A percentile compares a stretch with the other conserved stretches of the same genome.
Evolutionary conservation across 306 rosid genomes (phyloP).

Genomic region (Purshia tridentata): DNA sequence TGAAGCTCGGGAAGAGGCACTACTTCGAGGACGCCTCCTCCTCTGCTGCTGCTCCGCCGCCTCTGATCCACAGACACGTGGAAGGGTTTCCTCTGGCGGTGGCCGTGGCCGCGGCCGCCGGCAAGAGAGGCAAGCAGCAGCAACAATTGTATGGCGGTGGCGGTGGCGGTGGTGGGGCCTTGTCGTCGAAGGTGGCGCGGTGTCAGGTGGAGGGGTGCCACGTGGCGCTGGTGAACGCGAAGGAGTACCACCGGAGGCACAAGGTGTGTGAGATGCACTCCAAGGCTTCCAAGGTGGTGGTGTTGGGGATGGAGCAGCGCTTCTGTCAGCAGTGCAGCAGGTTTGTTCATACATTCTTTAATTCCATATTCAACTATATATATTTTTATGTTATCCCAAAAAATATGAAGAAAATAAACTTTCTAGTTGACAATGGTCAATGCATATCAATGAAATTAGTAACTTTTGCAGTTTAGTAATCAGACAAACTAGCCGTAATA

Average conservation of each 20-base stretch:
- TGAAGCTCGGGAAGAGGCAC: slow-evolving; percentile 92
- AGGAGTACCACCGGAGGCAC: slow-evolving; percentile 94
- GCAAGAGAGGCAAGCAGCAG: slow-evolving; percentile 46
- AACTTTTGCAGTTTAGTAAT: too few relatives aligned
- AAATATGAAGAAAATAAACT: too few relatives aligned
- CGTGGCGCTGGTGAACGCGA: slow-evolving; percentile 67
- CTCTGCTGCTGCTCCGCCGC: slow-evolving; percentile 2
- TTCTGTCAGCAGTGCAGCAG: slow-evolving; percentile 99
- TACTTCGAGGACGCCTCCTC: slow-evolving; percentile 68
- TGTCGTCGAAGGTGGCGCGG: slow-evolving; percentile 39
- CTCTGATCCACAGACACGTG: slow-evolving; percentile 29
- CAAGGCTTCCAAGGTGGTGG: slow-evolving; percentile 83
- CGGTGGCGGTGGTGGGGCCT: slow-evolving; percentile 2
- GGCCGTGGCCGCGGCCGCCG: not conserved
- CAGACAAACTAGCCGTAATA: too few relatives aligned
- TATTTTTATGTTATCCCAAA: too few relatives aligned
- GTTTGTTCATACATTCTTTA: slow-evolving; percentile 26
- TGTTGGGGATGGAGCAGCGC: slow-evolving; percentile 78
- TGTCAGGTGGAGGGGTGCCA: slow-evolving; percentile 98
- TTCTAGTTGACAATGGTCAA: too few relatives aligned
- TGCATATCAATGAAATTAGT: too few relatives aligned
- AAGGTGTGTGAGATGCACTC: slow-evolving; percentile 94
- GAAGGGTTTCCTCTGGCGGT: slow-evolving; percentile 24
- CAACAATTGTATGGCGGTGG: not conserved
- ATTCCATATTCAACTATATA: too few relatives aligned